Percentiles rank a stretch among this genome's conserved stretches.
Evolutionary conservation across 257 asterid genomes (phyloP).

Genomic region (Penstemon newberryi): DNA sequence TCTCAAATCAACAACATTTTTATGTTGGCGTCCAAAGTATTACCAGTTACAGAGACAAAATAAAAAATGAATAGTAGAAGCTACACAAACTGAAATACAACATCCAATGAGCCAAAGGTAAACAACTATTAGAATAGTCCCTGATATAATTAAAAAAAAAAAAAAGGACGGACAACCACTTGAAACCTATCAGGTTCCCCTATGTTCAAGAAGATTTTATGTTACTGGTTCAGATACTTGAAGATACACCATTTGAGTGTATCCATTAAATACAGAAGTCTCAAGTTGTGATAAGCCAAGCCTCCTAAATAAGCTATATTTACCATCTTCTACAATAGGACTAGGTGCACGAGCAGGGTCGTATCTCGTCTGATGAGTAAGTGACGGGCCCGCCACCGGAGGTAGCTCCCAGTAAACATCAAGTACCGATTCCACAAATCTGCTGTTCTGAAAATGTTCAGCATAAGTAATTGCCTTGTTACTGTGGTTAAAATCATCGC

Average conservation of each 20-base stretch:
- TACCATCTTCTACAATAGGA: slow-evolving; percentile 92
- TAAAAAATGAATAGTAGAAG: no score
- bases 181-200: slow-evolving; percentile 14
- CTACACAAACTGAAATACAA: slow-evolving; percentile 7
- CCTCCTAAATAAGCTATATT: slow-evolving; percentile 63
- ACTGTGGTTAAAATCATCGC: slow-evolving; percentile 89
- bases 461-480: slow-evolving; percentile 62
- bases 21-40: not conserved
- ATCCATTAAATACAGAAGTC: slow-evolving; percentile 85
- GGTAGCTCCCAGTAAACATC: slow-evolving; percentile 97
- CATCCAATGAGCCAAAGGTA: slow-evolving; percentile 20
- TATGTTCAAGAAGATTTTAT: slow-evolving; percentile 12
- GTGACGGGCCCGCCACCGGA: slow-evolving; percentile 96
- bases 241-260: slow-evolving; percentile 97
- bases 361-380: slow-evolving; percentile 90
- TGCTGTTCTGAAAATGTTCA: slow-evolving; percentile 80
- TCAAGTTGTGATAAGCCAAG: slow-evolving; percentile 71
- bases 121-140: slow-evolving; percentile 15
- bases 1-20: not conserved
- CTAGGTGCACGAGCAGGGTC: slow-evolving; percentile 83
- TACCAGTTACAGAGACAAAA: no score
- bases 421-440: slow-evolving; percentile 82
- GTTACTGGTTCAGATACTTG: slow-evolving; percentile 66
- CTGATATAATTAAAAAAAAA: slow-evolving; percentile 19
- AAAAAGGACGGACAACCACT: slow-evolving; percentile 31